Evolutionary conservation across 108 stramenopile species (phyloP).

Genomic region (Pseudonitzschia multistriata): DNA sequence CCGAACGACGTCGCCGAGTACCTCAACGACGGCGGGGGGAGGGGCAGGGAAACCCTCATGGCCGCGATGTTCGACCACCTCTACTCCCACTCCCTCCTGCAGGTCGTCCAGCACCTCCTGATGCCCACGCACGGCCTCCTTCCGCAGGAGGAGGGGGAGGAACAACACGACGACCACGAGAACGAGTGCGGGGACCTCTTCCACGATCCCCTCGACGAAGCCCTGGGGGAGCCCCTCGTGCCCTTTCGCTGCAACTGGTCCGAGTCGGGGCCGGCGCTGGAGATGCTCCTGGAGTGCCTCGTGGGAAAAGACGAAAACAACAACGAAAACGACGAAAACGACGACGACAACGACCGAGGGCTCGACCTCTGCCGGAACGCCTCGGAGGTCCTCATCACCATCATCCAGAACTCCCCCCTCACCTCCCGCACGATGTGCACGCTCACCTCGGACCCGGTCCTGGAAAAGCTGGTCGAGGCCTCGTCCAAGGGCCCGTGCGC

Average conservation of each 20-base stretch:
- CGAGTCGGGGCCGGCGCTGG: conserved; percentile 47
- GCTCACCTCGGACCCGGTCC: conserved; percentile 55
- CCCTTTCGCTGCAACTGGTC: conserved; percentile 71
- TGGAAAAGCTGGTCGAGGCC: conserved; percentile 52
- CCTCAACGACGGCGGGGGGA: conserved; percentile 56
- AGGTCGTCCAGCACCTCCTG: conserved; percentile 88
- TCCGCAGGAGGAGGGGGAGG: conserved; percentile 28
- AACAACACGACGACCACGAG: conserved; percentile 35
- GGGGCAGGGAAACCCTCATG: conserved; percentile 56
- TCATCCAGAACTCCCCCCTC: conserved; percentile 83
- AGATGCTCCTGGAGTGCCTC: conserved; percentile 59
- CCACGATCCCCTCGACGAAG: conserved; percentile 44
- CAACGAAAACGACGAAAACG: conserved; percentile 1
- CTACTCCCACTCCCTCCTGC: conserved; percentile 91
- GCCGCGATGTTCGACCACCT: conserved; percentile 80
- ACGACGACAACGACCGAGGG: conserved; percentile 28
- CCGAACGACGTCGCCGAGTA: conserved; percentile 58
- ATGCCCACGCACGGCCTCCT: conserved; percentile 69
- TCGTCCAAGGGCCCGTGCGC: conserved; percentile 32
- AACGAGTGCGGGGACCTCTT: conserved; percentile 43
- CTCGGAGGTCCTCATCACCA: conserved; percentile 78
- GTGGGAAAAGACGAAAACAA: conserved; percentile 25
- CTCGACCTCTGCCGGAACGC: conserved; percentile 58
- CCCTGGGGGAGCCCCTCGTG: conserved; percentile 24
- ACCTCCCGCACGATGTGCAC: conserved; percentile 53